Evolutionary conservation across 1,139 yeast genomes (phyloP).

Genomic region (Suhomyces maxii): DNA sequence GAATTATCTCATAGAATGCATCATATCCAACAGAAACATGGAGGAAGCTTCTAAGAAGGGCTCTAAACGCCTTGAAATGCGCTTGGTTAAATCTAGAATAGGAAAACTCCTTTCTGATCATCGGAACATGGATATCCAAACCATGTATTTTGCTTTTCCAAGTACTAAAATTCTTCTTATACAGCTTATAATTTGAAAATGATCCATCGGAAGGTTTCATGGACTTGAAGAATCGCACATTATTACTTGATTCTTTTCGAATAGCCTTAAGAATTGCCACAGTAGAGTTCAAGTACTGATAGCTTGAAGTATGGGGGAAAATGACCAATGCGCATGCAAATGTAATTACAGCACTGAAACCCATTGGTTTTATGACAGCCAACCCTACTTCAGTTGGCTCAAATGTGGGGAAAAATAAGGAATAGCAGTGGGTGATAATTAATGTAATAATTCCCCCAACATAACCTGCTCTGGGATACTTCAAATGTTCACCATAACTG

Average conservation of each 20-base stretch:
- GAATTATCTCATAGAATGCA: conserved; percentile 33
- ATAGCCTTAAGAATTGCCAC: conserved; percentile 18
- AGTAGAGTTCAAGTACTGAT: conserved; percentile 22
- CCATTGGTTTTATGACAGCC: conserved; percentile 26
- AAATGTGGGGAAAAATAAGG: conserved; percentile 30
- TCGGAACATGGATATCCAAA: conserved; percentile 23
- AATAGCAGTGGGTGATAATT: conserved; percentile 26
- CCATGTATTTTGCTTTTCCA: conserved; percentile 23
- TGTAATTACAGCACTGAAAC: conserved; percentile 24
- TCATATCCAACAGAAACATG: conserved; percentile 29
- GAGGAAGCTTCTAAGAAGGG: conserved; percentile 25
- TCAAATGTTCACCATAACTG: conserved; percentile 24
- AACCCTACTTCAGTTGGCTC: conserved; percentile 23
- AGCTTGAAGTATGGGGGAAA: conserved; percentile 35
- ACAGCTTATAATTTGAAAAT: conserved; percentile 25
- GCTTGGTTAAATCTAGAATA: conserved; percentile 33
- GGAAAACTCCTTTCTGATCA: conserved; percentile 26
- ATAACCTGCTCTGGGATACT: conserved; percentile 23
- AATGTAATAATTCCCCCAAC: conserved; percentile 25
- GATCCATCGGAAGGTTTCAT: conserved; percentile 31
- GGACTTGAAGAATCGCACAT: conserved; percentile 25
- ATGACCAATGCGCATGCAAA: conserved; percentile 22
- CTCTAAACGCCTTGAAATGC: conserved; percentile 29
- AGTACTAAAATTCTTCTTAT: conserved; percentile 20
- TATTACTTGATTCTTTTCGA: conserved; percentile 19